Evolutionary conservation across 129 eudicot species (phyloP), one percentile per base, ranked within the genome.

Genomic region (Flaveria sonorensis): DNA sequence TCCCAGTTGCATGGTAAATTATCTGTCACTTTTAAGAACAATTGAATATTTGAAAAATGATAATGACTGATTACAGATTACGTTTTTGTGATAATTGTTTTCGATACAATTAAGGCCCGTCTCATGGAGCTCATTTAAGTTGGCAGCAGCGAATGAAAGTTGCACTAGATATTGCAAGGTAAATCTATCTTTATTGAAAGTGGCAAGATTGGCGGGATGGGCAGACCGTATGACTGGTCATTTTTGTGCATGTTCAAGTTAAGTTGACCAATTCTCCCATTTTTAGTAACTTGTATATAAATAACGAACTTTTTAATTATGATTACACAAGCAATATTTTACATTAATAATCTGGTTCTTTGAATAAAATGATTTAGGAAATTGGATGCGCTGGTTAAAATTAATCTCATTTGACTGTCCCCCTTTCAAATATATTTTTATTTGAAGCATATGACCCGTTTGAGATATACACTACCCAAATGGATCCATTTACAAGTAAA

Each of bases 151-250:
- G 98, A 39, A 89, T 93, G 98, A 91, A 86, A 86, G 79, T 93
- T 52, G 98, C 97, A 53, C 83, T 93, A 26, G 97, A 93, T 84
- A 78, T 93, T 72, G 98, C 97, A 50, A 86, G 97, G 98, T 93
- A 82, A 32, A 14, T 77, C 65, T 76, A 21, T 36, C 47, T 60
- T 13, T 70, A 68, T 51, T 39, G 2, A 6, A 68, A 21, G 36
- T 68, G 30, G 36, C 40, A 36, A 36, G 40, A 36, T 36, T 7
- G 40, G 40, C 40, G 40, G 40, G 40, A 36, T 36, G 7, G 8
- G 8, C 40, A 36, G 40, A 36, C 8, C 40, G 40, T 36, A 36
- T 36, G 40, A 36, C 40, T 36, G 40, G 40, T 36, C 40, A 36
- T 36, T 36, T 0, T 36, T 6, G 40, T 36, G 40, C 40, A 36